phyloP scores from a whole-genome alignment of 163 green algal species.

The Trebouxia gelatinosa region DNA sequence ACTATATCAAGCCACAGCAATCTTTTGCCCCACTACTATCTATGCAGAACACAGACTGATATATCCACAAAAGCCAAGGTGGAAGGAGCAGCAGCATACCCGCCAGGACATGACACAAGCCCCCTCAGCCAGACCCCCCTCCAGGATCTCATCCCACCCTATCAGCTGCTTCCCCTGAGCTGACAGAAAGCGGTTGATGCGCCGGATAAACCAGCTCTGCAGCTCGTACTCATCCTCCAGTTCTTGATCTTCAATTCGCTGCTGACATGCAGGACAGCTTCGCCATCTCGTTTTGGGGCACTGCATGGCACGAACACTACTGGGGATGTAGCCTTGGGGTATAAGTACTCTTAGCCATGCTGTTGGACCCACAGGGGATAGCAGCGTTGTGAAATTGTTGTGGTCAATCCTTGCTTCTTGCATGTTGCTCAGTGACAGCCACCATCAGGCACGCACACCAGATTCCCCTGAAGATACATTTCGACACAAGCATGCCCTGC shows the following conservation, averaged over 20 bases:
- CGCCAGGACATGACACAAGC: conserved; percentile 66
- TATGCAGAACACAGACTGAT: too few species aligned
- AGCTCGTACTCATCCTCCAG: conserved; percentile 52
- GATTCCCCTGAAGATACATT: too few species aligned
- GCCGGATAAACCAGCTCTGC: conserved; percentile 57
- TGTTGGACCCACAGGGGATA: too few species aligned
- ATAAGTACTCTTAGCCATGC: too few species aligned
- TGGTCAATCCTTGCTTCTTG: too few species aligned
- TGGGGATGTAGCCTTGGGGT: too few species aligned
- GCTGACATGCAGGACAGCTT: conserved; percentile 51
- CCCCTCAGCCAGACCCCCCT: conserved; percentile 54
- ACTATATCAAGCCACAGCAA: neutral
- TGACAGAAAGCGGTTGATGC: conserved; percentile 44
- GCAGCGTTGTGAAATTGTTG: too few species aligned
- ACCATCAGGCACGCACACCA: too few species aligned
- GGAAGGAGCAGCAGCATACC: conserved; percentile 38
- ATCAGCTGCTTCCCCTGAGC: conserved; percentile 42
- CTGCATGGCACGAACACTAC: too few species aligned
- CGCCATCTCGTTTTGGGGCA: conserved; percentile 61
- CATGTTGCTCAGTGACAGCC: too few species aligned
- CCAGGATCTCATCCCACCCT: conserved; percentile 73
- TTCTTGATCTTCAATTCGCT: conserved; percentile 48
- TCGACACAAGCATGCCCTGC: too few species aligned
- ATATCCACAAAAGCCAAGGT: neutral
- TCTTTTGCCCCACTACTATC: too few species aligned